These are phyloP conservation scores for Penicillium riverlandense DNA, from an alignment of 495 filamentous ascomycete genomes.

Conservation along the genomic window DNA sequence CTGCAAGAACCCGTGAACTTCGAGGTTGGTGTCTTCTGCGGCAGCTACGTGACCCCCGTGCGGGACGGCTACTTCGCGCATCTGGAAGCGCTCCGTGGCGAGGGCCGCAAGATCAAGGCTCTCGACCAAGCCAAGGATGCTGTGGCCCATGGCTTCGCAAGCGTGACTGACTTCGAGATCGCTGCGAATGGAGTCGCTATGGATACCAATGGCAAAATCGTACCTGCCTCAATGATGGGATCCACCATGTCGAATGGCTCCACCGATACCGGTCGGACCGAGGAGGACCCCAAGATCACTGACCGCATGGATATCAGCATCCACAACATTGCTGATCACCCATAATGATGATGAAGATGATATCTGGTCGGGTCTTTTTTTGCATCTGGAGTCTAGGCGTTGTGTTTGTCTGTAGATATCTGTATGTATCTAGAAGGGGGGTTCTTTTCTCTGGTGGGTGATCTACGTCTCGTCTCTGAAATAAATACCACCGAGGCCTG, in stretches of 20 bases:
- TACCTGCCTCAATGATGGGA: slow-evolving; percentile 29
- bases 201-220: slow-evolving; percentile 46
- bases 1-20: slow-evolving; percentile 54
- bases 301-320: slow-evolving; percentile 56
- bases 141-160: slow-evolving; percentile 58
- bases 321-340: slow-evolving; percentile 51
- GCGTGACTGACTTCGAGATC: slow-evolving; percentile 53
- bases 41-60: slow-evolving; percentile 81
- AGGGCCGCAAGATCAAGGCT: slow-evolving; percentile 65
- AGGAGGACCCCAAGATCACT: slow-evolving; percentile 33
- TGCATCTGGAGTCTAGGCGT: slow-evolving; percentile 9
- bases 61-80: slow-evolving; percentile 81
- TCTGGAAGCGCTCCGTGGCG: slow-evolving; percentile 66
- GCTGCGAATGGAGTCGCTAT: slow-evolving; percentile 57
- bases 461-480: background rate
- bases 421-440: no score
- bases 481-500: background rate
- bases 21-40: slow-evolving; percentile 96
- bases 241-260: no score
- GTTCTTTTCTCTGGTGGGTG: background rate
- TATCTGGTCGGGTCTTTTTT: slow-evolving; percentile 1
- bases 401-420: slow-evolving; percentile 1
- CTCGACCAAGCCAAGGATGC: slow-evolving; percentile 62
- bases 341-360: slow-evolving; percentile 12
- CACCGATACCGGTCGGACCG: background rate